Evolutionary conservation across 345 rosid species (phyloP).

Genomic region (Dipteronia dyeriana): DNA sequence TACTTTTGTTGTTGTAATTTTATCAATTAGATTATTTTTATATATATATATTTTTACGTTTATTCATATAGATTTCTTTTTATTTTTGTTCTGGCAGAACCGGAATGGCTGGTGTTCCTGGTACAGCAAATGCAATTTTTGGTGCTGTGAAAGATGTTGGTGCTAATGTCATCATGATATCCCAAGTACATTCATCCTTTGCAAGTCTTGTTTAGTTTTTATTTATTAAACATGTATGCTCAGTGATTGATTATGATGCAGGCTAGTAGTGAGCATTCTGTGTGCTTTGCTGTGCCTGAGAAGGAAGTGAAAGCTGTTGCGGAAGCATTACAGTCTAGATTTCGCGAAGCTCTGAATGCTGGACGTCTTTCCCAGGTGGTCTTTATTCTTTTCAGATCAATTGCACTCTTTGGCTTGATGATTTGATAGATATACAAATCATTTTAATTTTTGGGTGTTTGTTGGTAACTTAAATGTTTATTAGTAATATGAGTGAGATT

Average conservation of each 20-base stretch:
- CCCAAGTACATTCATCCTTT: slow-evolving; percentile 58
- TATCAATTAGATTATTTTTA: not conserved
- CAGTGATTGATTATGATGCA: slow-evolving; percentile 35
- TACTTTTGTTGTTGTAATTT: not conserved
- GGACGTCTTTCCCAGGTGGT: slow-evolving; percentile 97
- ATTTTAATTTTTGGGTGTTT: not conserved
- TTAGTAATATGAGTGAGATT: not conserved
- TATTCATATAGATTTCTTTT: not conserved
- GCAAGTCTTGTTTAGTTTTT: slow-evolving; percentile 6
- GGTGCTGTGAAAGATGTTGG: slow-evolving; percentile 95
- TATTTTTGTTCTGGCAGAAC: slow-evolving; percentile 53
- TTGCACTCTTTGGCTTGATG: not conserved
- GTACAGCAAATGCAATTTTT: slow-evolving; percentile 94
- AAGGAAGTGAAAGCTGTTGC: slow-evolving; percentile 93
- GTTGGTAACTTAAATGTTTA: not conserved
- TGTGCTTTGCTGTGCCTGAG: slow-evolving; percentile 99
- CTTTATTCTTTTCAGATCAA: not conserved
- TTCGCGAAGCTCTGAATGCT: slow-evolving; percentile 83
- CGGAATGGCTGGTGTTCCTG: slow-evolving; percentile 99
- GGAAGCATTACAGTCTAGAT: slow-evolving; percentile 79
- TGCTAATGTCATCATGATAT: slow-evolving; percentile 98
- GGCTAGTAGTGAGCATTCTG: slow-evolving; percentile 99
- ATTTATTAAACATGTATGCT: slow-evolving; percentile 15
- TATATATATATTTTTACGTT: not conserved
- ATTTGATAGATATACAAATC: slow-evolving; percentile 11